Conservation (phyloP, 805 yeast genomes). For the Lachancea dasiensis region DNA sequence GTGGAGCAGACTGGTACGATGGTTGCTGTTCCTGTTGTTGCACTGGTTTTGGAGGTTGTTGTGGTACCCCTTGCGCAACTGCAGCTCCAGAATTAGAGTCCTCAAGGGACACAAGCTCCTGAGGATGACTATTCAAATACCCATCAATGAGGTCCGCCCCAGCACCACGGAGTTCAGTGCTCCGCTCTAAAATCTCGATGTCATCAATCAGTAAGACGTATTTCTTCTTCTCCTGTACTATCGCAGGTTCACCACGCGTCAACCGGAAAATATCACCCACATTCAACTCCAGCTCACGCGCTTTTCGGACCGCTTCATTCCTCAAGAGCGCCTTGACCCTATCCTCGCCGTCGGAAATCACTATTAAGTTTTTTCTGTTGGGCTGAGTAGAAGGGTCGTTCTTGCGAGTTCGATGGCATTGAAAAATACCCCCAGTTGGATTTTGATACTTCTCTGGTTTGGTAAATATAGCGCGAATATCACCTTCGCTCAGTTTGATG, state of each 20-base stretch:
- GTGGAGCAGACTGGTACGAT: slow-evolving; percentile 5
- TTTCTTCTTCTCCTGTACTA: slow-evolving; percentile 37
- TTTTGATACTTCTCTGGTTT: slow-evolving; percentile 26
- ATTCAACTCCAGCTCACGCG: slow-evolving; percentile 42
- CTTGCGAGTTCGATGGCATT: slow-evolving; percentile 29
- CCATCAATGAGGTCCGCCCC: slow-evolving; percentile 44
- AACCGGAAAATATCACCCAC: slow-evolving; percentile 35
- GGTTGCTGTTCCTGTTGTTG: slow-evolving; percentile 6
- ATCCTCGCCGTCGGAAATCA: slow-evolving; percentile 49
- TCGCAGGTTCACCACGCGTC: slow-evolving; percentile 30
- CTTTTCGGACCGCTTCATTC: slow-evolving; percentile 42
- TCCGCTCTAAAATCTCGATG: slow-evolving; percentile 37
- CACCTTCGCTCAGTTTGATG: slow-evolving; percentile 23
- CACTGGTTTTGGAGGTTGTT: slow-evolving; percentile 21
- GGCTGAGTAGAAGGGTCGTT: slow-evolving; percentile 24
- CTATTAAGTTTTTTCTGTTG: slow-evolving; percentile 29
- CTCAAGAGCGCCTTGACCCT: slow-evolving; percentile 48
- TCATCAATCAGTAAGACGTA: slow-evolving; percentile 44
- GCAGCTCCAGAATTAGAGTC: slow-evolving; percentile 4
- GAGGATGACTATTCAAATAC: slow-evolving; percentile 54
- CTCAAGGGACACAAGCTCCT: slow-evolving; percentile 32
- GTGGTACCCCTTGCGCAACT: too few species aligned
- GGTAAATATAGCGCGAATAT: slow-evolving; percentile 27
- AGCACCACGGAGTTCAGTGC: slow-evolving; percentile 36
- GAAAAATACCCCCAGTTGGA: slow-evolving; percentile 30